Percentiles rank a stretch among this genome's conserved stretches.
Conservation (phyloP, 1,284 basidiomycete species). For the Fereydounia khargensis region DNA sequence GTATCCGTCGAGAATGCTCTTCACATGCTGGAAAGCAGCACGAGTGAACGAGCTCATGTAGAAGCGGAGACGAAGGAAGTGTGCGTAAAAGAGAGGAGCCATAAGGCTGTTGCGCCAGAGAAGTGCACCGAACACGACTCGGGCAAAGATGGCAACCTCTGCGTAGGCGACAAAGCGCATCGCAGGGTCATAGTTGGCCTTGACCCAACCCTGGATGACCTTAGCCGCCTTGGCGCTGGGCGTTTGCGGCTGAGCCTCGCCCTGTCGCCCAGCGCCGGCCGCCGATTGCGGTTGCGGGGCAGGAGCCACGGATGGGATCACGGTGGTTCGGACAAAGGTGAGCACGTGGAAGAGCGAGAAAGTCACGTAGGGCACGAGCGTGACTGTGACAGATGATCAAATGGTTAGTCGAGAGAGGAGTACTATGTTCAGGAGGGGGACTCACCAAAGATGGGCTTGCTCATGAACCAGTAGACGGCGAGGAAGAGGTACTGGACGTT, state of each 20-base stretch:
- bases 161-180: constrained; percentile 58
- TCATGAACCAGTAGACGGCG: constrained; percentile 57
- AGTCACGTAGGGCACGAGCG: constrained; percentile 54
- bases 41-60: constrained; percentile 56
- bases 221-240: constrained; percentile 46
- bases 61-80: constrained; percentile 53
- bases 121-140: constrained; percentile 53
- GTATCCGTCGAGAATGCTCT: constrained; percentile 38
- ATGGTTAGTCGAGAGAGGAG: constrained; percentile 1
- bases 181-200: constrained; percentile 57
- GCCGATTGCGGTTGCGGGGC: too few relatives aligned
- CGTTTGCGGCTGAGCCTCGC: constrained; percentile 19
- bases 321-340: constrained; percentile 47
- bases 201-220: constrained; percentile 55
- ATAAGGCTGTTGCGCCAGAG: constrained; percentile 52
- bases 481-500: constrained; percentile 57
- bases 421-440: too few relatives aligned
- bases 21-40: constrained; percentile 53
- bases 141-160: constrained; percentile 54
- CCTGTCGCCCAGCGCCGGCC: constrained; percentile 11
- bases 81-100: constrained; percentile 53
- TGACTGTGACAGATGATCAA: constrained; percentile 46
- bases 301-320: constrained; percentile 44
- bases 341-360: constrained; percentile 58
- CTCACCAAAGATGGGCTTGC: constrained; percentile 53